phyloP scores from a whole-genome alignment of 202 grass and related monocot genomes.

The Setaria viridis region DNA sequence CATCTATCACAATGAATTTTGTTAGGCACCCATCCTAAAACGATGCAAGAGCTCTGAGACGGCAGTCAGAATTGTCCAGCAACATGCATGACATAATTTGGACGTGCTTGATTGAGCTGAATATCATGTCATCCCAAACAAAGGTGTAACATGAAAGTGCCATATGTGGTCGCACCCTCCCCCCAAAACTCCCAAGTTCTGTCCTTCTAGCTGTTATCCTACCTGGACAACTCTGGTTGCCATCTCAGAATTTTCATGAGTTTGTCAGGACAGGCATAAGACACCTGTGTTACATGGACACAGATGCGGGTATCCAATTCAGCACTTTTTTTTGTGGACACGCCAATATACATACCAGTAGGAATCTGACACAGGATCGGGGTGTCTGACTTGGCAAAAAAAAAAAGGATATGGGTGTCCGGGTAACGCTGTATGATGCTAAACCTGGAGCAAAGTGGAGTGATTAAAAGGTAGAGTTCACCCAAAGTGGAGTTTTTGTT shows the following conservation, averaged over 20 bases:
- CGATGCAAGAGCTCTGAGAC: background rate
- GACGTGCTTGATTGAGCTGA: background rate
- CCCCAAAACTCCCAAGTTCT: background rate
- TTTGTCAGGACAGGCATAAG: background rate
- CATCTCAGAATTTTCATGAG: background rate
- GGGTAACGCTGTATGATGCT: background rate
- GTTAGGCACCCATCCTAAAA: background rate
- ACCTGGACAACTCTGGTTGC: background rate
- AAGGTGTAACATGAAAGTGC: background rate
- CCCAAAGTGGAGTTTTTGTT: background rate
- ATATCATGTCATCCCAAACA: background rate
- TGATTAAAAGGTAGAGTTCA: background rate
- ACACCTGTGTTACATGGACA: background rate
- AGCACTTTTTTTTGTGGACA: background rate
- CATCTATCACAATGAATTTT: background rate
- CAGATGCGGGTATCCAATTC: background rate
- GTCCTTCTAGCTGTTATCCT: background rate
- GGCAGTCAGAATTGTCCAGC: too few relatives aligned
- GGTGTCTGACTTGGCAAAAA: background rate
- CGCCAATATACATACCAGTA: background rate
- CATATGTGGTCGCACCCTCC: background rate
- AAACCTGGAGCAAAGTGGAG: background rate
- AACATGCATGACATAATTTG: background rate
- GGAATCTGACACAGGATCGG: background rate
- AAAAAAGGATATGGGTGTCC: background rate